Evolutionary conservation across 2,329 filamentous ascomycete species (phyloP), one percentile per base, ranked within the genome.

Genomic region (Celoporthe dispersa): DNA sequence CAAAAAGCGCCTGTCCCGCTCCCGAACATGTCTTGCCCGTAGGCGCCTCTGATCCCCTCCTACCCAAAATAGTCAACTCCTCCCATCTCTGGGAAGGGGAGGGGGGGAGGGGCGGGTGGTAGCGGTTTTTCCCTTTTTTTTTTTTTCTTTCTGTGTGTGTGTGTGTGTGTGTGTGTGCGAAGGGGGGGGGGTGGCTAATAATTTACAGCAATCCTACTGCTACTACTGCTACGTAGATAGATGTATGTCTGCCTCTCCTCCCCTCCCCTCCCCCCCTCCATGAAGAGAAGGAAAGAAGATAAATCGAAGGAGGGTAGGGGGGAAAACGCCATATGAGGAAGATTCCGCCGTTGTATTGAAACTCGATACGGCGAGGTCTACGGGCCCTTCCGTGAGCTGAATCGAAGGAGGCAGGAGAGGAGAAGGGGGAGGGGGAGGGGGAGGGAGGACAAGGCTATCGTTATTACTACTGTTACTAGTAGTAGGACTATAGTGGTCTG

Each of bases 281-380:
- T 9, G 44, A n/a, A 11, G 37, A 2, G 12, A 8, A 5, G 6
- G 37, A 48, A 22, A n/a, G 44, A n/a, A n/a, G n/a, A n/a, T n/a
- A 41, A 41, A 41, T 41, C 39, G 39, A 41, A 41, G 39, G 16
- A 3, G 41, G 53, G 28, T 3, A 9, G 11, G 25, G 53, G 12
- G 12, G 11, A 51, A 48, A 22, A 31, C 14, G 7, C 28, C 25
- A 8, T 16, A 55, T 37, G 33, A 57, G 35, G 64, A 31, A 33
- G 33, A 57, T 66, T 66, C 33, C 64, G 39, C 64, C 64, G 64
- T 66, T n/a, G 48, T 35, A 57, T 37, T 41, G 33, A 57, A 57
- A 57, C 64, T 53, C 14, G 51, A 39, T 33, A 59, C 31, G 35
- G 41, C n/a, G n/a, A 28, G n/a, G 44, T 48, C n/a, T 11, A 39